Evolutionary conservation across 1,139 yeast species (phyloP), one percentile per base, ranked within the genome.

Genomic region (Yarrowia galli): DNA sequence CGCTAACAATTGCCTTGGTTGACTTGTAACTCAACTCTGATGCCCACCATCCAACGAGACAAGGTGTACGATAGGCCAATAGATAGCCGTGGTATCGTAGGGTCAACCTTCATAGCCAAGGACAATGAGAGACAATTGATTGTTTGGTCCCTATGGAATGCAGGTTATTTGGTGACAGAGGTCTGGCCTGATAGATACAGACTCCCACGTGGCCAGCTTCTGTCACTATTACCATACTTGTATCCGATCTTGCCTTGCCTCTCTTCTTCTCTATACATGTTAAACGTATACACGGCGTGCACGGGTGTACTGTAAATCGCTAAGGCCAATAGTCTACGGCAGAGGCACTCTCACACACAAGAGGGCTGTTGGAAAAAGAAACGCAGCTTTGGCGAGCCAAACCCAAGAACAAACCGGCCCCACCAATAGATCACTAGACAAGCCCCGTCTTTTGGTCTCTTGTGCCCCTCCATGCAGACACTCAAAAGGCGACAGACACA

Each of bases 311-410:
- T n/a, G 46, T 43, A 22, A 22, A 46, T 48, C 38, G 10, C 23
- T 22, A 32, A 20, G 54, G 22, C 18, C 58, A 51, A 20, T 51
- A 51, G 28, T 51, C 58, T 51, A 35, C 58, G 58, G 25, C 16
- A 16, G 10, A 16, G 54, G 10, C n/a, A 28, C 28, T n/a, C 12
- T 2, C 15, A 9, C 46, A 42, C 23, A 20, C 16, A 15, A 36
- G n/a, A 45, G 49, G 49, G 28, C 49, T 22, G 32, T 23, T 16
- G 35, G 43, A 46, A 46, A 49, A 51, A 51, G 58, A 20, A 13
- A 35, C 15, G n/a, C 12, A 7, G 25, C 9, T 8, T 3, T 0
- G 3, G 7, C 20, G 56, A 49, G 56, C 25, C 56, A 49, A 49
- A 49, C 16, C 22, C n/a, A 23, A n/a, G 40, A 13, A 36, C n/a